Evolutionary conservation across 192 early-diverging fungal species (phyloP), one percentile per base, ranked within the genome.

Genomic region (Pilobolus umbonatus): DNA sequence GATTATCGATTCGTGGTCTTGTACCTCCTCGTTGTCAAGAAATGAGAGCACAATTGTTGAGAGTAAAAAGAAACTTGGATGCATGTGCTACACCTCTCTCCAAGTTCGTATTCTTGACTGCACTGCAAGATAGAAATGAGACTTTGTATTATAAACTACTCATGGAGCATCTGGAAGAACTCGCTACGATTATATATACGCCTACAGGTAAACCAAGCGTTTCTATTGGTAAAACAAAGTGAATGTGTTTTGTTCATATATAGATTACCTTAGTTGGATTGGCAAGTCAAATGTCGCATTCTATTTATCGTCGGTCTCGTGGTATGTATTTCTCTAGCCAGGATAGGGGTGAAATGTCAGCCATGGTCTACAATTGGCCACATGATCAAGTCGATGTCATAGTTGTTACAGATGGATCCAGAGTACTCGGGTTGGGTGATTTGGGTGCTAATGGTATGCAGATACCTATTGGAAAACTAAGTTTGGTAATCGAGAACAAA

Each of bases 401-500:
- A 22, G 95, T 98, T 35, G 87, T 98, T 54, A 94, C 95, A 6
- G 95, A 98, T 71, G 92, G 93, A 36, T 88, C 85, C 22, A 82
- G 91, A 35, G 93, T 98, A 58, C 78, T 98, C 40, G 95, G 95
- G 8, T 77, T 95, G 32, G 95, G 95, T 54, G 94, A 96, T 74
- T 81, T 92, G 45, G 95, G 94, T 65, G 80, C 95, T 48, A 90
- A 89, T 69, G 95, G 95, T 30, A 89, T 95, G 83, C 91, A 92
- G 45, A 98, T 98, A 57, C 88, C 92, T 11, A 86, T 95, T 28
- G 93, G 91, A 72, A 98, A 95, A 74, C 81, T 95, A 35, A 88
- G 88, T 57, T 78, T 96, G 42, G 81, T 80, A 42, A 42, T 12
- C 2, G 14, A 15, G 39, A 9, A 17, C n/a, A n/a, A n/a, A n/a